Evolutionary conservation across 2,329 filamentous ascomycete genomes (phyloP).

Genomic region (Onygena corvina): DNA sequence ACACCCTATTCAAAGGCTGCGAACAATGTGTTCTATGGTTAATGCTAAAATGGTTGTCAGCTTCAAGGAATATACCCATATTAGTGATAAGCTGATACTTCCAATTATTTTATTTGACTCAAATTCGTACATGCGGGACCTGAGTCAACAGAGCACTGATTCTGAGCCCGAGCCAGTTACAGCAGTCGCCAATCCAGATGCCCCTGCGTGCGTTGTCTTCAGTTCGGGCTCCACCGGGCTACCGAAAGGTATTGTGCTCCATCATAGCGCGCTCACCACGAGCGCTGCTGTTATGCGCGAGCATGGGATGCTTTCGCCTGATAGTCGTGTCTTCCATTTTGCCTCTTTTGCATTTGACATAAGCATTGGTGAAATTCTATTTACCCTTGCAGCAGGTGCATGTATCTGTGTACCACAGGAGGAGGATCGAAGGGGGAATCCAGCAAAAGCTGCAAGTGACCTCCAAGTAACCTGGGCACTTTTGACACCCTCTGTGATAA

Average conservation of each 20-base stretch:
- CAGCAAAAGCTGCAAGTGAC: conserved; percentile 20
- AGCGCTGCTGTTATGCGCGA: conserved; percentile 37
- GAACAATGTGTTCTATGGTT: neutral
- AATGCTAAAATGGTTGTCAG: neutral
- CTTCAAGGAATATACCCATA: no score
- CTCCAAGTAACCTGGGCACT: conserved; percentile 40
- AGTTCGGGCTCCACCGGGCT: conserved; percentile 40
- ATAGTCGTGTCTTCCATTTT: conserved; percentile 30
- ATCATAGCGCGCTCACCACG: conserved; percentile 44
- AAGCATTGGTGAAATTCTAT: conserved; percentile 28
- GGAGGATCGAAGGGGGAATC: conserved; percentile 33
- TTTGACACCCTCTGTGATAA: conserved; percentile 35
- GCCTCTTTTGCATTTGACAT: conserved; percentile 37
- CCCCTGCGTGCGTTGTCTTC: conserved; percentile 34
- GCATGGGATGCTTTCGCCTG: conserved; percentile 34
- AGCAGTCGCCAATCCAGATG: neutral
- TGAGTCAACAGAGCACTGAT: no score
- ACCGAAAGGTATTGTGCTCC: conserved; percentile 46
- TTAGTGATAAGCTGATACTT: no score
- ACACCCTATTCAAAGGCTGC: conserved; percentile 9
- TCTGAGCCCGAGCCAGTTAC: neutral
- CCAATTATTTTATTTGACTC: neutral
- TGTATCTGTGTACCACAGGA: conserved; percentile 37
- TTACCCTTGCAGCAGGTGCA: conserved; percentile 29
- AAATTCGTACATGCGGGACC: no score